Evolutionary conservation across 371 early-diverging fungal genomes (phyloP).

Genomic region (Fennellomyces sp.): DNA sequence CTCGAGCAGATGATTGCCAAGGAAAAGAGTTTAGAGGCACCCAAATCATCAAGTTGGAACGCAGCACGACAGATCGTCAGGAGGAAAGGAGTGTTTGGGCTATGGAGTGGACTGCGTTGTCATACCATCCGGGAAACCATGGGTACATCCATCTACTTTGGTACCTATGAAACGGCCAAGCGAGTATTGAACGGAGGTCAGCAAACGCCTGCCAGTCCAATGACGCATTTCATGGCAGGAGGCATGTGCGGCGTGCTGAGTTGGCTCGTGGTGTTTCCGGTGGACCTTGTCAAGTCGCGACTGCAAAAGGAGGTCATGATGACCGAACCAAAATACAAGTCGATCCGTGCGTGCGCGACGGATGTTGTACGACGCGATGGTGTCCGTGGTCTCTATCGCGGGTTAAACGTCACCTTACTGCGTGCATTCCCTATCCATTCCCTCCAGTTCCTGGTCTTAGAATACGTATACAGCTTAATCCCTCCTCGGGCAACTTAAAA

Average conservation of each 20-base stretch:
- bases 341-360: constrained; percentile 51
- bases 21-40: neutral
- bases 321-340: constrained; percentile 44
- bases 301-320: constrained; percentile 74
- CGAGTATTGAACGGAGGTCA: constrained; percentile 46
- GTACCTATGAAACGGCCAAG: constrained; percentile 74
- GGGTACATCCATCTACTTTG: constrained; percentile 82
- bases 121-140: constrained; percentile 62
- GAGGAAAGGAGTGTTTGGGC: constrained; percentile 48
- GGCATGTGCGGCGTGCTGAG: constrained; percentile 78
- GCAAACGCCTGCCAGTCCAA: constrained; percentile 50
- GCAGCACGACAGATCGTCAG: constrained; percentile 58
- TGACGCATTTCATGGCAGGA: constrained; percentile 75
- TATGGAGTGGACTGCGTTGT: constrained; percentile 53
- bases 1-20: constrained; percentile 58
- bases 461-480: constrained; percentile 45
- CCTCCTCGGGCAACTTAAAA: constrained; percentile 20
- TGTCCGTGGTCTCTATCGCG: constrained; percentile 69
- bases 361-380: constrained; percentile 60
- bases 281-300: constrained; percentile 76
- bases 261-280: constrained; percentile 81
- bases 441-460: constrained; percentile 71
- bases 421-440: constrained; percentile 86
- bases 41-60: constrained; percentile 44
- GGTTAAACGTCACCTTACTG: constrained; percentile 73